Conservation (phyloP, 1,284 basidiomycete species). For the Coniferiporia sulphurascens region DNA sequence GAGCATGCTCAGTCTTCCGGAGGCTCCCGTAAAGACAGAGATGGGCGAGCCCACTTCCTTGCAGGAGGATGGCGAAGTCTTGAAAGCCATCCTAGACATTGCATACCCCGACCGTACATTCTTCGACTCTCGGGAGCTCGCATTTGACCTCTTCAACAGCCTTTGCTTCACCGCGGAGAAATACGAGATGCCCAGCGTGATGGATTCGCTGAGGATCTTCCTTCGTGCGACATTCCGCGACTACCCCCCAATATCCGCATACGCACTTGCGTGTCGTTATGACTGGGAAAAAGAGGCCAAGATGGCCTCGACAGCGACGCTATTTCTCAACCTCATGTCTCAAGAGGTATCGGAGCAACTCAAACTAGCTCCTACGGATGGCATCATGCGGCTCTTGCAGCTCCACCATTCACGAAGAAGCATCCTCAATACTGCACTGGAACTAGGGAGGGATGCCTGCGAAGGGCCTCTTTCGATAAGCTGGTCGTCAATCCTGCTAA, state of each 20-base stretch:
- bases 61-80: slow-evolving; percentile 30
- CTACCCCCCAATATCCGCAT: slow-evolving; percentile 45
- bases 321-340: too few relatives aligned
- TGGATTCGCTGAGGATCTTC: slow-evolving; percentile 28
- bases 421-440: too few relatives aligned
- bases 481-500: too few relatives aligned
- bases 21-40: neutral
- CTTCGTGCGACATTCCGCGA: slow-evolving; percentile 47
- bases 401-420: neutral
- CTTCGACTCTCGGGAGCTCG: slow-evolving; percentile 34
- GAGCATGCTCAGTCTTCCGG: slow-evolving; percentile 53
- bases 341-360: neutral
- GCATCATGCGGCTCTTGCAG: neutral
- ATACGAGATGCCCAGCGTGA: slow-evolving; percentile 61
- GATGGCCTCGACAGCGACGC: too few relatives aligned
- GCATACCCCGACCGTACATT: slow-evolving; percentile 48
- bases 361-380: neutral
- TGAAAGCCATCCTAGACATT: slow-evolving; percentile 56
- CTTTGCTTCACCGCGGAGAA: slow-evolving; percentile 59
- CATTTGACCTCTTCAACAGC: slow-evolving; percentile 48
- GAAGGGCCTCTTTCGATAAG: too few relatives aligned
- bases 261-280: slow-evolving; percentile 50
- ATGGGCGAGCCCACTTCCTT: slow-evolving; percentile 4
- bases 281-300: slow-evolving; percentile 52
- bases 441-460: too few relatives aligned